Conservation (phyloP, 768 basidiomycete species). For the Crepidotus variabilis region DNA sequence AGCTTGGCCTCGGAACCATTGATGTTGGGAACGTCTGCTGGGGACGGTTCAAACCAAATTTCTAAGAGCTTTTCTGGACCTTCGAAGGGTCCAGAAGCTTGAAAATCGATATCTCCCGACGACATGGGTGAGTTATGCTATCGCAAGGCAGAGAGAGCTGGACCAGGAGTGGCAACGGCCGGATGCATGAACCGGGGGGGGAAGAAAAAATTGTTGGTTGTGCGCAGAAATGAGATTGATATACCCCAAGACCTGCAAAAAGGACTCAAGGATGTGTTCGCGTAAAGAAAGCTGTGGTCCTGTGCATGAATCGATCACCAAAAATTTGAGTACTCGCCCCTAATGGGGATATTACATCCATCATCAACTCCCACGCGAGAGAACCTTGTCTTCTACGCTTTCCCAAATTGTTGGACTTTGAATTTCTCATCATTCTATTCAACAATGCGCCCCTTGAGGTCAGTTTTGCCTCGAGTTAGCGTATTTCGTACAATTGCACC, state of each 20-base stretch:
- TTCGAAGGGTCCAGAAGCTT: slow-evolving; percentile 66
- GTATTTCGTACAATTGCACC: slow-evolving; percentile 26
- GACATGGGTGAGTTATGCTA: slow-evolving; percentile 42
- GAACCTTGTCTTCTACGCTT: background rate
- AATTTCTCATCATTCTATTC: too few species aligned
- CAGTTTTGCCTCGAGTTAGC: background rate
- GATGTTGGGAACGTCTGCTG: slow-evolving; percentile 51
- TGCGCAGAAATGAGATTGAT: background rate
- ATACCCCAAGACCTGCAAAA: background rate
- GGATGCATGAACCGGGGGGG: slow-evolving; percentile 41
- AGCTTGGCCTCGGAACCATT: slow-evolving; percentile 37
- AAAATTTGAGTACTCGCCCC: background rate
- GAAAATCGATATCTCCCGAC: slow-evolving; percentile 27
- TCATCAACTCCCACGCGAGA: background rate
- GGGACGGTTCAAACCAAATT: slow-evolving; percentile 91
- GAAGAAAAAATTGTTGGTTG: slow-evolving; percentile 4
- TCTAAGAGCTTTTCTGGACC: slow-evolving; percentile 95
- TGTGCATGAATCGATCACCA: background rate
- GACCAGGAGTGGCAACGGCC: slow-evolving; percentile 18
- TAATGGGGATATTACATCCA: background rate
- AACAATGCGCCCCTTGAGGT: background rate
- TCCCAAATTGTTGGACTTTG: too few species aligned
- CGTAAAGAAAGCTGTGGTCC: background rate
- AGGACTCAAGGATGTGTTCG: background rate
- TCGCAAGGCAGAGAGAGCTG: slow-evolving; percentile 36